These are phyloP conservation scores for Aureobasidium mangrovei DNA, from an alignment of 2,329 filamentous ascomycete species.

Conservation along the genomic window DNA sequence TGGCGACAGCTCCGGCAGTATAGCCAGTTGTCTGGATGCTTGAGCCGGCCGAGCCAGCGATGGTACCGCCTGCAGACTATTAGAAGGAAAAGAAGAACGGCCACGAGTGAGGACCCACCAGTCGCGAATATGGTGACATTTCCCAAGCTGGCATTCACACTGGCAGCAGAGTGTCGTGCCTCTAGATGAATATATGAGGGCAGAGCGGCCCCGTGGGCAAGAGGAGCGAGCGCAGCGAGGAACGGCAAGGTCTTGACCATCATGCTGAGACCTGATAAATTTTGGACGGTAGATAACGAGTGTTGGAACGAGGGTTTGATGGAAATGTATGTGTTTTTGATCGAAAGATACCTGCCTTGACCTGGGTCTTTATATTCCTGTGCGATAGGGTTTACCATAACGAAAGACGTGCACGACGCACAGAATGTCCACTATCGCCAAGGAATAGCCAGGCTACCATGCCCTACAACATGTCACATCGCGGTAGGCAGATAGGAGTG, in stretches of 20 bases:
- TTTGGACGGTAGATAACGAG: neutral
- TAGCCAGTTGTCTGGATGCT: slow-evolving; percentile 49
- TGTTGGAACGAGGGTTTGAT: neutral
- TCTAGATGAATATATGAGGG: neutral
- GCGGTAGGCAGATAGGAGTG: neutral
- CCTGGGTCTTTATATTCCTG: neutral
- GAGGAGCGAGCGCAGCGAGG: slow-evolving; percentile 1
- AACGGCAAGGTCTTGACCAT: slow-evolving; percentile 1
- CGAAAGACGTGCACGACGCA: neutral
- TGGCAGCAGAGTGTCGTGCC: neutral
- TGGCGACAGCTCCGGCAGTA: slow-evolving; percentile 38
- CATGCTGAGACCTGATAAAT: too few species aligned
- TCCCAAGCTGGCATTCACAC: slow-evolving; percentile 39
- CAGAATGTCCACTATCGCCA: neutral
- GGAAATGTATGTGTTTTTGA: neutral
- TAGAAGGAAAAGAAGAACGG: neutral
- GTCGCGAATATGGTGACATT: slow-evolving; percentile 51
- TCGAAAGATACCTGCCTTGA: neutral
- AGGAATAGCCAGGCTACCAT: neutral
- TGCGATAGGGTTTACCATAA: neutral
- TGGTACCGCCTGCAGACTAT: slow-evolving; percentile 42
- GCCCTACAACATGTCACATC: neutral
- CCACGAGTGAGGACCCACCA: neutral
- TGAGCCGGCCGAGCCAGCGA: slow-evolving; percentile 44
- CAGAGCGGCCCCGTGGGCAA: neutral